Conservation (phyloP, 257 asterid genomes). For the Solanum etuberosum region DNA sequence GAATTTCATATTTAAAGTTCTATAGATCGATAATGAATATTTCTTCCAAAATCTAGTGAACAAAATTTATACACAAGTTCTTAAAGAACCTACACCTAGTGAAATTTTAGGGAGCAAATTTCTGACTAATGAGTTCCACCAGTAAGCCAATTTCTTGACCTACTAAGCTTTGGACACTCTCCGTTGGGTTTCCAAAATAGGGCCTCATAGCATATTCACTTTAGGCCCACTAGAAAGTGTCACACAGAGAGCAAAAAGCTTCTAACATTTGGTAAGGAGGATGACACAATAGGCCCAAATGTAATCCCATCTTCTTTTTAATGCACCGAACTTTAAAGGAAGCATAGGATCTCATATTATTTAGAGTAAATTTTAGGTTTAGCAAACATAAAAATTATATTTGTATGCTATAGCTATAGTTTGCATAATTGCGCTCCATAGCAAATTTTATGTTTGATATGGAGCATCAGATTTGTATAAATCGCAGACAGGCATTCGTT, state of each 20-base stretch:
- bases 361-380: too few species aligned
- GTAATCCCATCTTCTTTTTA: neutral
- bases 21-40: neutral
- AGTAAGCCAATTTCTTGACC: neutral
- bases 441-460: too few species aligned
- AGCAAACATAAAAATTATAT: too few species aligned
- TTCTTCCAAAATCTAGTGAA: neutral
- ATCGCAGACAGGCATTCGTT: too few species aligned
- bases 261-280: neutral
- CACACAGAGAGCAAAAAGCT: neutral
- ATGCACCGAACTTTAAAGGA: neutral
- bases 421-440: too few species aligned
- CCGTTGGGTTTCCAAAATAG: neutral
- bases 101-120: neutral
- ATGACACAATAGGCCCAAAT: neutral
- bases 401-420: too few species aligned
- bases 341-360: neutral
- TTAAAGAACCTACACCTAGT: neutral
- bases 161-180: neutral
- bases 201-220: neutral
- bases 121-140: neutral
- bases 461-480: too few species aligned
- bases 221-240: neutral
- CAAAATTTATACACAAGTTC: too few species aligned
- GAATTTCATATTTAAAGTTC: neutral